Evolutionary conservation across 1,284 basidiomycete genomes (phyloP), one percentile per base, ranked within the genome.

Genomic region (Schizophyllum commune): DNA sequence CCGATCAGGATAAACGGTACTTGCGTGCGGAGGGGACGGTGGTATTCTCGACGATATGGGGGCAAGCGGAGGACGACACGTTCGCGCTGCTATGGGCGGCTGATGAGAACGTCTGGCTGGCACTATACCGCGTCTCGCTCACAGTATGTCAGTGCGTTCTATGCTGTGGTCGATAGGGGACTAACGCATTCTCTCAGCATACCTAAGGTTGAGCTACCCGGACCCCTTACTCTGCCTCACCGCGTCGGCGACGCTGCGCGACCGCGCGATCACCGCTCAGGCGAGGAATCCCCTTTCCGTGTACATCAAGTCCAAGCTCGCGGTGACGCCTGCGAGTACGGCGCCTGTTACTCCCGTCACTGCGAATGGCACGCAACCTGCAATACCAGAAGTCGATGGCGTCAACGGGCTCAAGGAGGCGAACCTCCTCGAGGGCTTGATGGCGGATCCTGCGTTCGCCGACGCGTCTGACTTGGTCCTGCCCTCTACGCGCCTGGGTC

Each of bases 201-300:
- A 89, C 71, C 75, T 94, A 47, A 80, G 85, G 32, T 84, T 92
- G n/a, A 78, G 80, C 55, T 82, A 89, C 52, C 67, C 75, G 1
- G 84, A 93, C 65, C 92, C 93, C 2, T 72, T 95, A 5, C 79
- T 95, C 17, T 92, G 88, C 65, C 72, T 96, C 19, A 96, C 93
- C 0, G 80, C 86, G 2, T 92, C 90, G 0, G 81, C 85, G 13
- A 95, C 92, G 0, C 74, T 94, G 17, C 83, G 92, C 58, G 89
- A 92, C 51, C 87, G 83, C 65, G 82, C 85, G 0, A 11, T 78
- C 81, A 0, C 79, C 83, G 39, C 75, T 81, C 27, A 27, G 5
- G 27, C 27, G 27, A 27, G 27, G n/a, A 77, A 82, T 65, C 79
- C 82, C 0, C 73, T 91, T 5, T 71, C 80, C 3, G 65, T 72